Conservation (phyloP, 176 grass and related monocot genomes). For the Hordeum vulgare region MorexV3_pseudomolecules_assembly NC_058518.1:507954889-507955388, state of each 20-base stretch:
- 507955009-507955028: too few relatives aligned
- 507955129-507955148: not conserved
- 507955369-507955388: conserved; percentile 49
- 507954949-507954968: too few relatives aligned
- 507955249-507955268: not conserved
- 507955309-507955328: not conserved
- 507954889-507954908: too few relatives aligned
- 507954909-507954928: too few relatives aligned
- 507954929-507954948: too few relatives aligned
- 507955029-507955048: too few relatives aligned
- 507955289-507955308: not conserved
- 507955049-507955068: too few relatives aligned
- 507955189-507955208: not conserved
- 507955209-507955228: not conserved
- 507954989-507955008: too few relatives aligned
- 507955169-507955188: conserved; percentile 15
- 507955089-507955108: not conserved
- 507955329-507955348: not conserved
- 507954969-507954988: too few relatives aligned
- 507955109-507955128: not conserved
- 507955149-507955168: not conserved
- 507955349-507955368: conserved; percentile 49
- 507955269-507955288: conserved; percentile 12
- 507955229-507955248: not conserved
- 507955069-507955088: not conserved